phyloP scores from a whole-genome alignment of 2,329 filamentous ascomycete species.

The Cladosporium sp. region DNA sequence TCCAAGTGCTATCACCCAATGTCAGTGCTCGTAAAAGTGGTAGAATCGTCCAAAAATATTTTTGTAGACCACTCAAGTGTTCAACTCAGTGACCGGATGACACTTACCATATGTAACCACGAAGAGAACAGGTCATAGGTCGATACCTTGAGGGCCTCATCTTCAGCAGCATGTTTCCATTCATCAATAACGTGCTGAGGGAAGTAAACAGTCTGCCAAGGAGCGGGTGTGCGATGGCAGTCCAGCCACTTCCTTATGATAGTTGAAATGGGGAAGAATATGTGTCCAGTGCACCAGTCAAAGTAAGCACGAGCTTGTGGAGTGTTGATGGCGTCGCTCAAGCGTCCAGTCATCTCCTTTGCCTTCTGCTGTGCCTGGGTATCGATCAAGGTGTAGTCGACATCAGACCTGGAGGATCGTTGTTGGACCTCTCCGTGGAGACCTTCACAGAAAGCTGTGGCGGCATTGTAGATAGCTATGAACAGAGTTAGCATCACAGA shows the following conservation, averaged over 20 bases:
- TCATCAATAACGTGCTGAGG: neutral
- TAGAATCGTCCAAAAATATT: neutral
- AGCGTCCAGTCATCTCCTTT: neutral
- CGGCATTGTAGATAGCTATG: conserved; percentile 4
- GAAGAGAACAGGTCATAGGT: conserved; percentile 3
- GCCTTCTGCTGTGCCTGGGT: neutral
- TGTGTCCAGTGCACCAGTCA: neutral
- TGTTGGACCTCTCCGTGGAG: neutral
- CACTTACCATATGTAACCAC: conserved; percentile 13
- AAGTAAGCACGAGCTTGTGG: conserved; percentile 4
- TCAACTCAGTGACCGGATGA: neutral
- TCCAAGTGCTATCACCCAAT: neutral
- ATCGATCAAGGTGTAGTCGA: neutral
- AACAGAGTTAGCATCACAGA: neutral
- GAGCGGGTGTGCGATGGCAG: neutral
- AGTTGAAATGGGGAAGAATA: neutral
- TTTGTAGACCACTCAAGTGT: neutral
- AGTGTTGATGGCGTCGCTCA: neutral
- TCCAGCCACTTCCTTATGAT: neutral
- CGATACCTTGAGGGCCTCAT: neutral
- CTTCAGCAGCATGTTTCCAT: neutral
- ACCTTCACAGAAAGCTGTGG: conserved; percentile 11
- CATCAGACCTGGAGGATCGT: neutral
- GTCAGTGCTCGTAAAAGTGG: neutral
- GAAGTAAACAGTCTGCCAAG: conserved; percentile 2